Evolutionary conservation across 257 asterid species (phyloP), one percentile per base, ranked within the genome.

Genomic region (Cynanchum wilfordii): DNA sequence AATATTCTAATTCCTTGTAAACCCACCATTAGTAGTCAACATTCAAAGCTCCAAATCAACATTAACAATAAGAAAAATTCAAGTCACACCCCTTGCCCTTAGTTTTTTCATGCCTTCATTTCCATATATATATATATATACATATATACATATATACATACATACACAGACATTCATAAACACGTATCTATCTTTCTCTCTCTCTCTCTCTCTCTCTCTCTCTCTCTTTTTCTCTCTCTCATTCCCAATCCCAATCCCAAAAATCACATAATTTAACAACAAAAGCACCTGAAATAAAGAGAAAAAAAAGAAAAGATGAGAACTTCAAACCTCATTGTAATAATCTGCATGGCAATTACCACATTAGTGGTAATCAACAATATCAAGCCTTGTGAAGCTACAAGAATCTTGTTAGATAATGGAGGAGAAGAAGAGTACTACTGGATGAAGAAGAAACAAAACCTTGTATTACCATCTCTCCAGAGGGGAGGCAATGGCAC

Each of bases 41-140:
- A 66, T 66, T 77, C 84, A 77, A 44, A 69, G 30, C 25, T 11
- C n/a, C 2, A 71, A 24, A 66, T 54, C 78, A 71, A 59, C 54
- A 49, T 38, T 38, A 51, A 56, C 33, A 44, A 44, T 19, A 22
- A 2, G 22, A 29, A 68, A 25, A 71, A 22, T 47, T 51, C 69
- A 69, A 68, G 58, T 59, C 49, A 8, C 54, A 25, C 24, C 8
- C 45, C 45, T 1, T 7, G 10, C 1, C 10, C 10, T 7, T 7
- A 1, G 0, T 7, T 6, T 40, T 40, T 51, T 22, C 49, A 70
- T 27, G n/a, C 2, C 6, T 70, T 69, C 20, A 56, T 59, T 5
- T 13, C 4, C 22, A 3, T 17, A 38, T 5, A 8, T 42, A 66
- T 67, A 63, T 33, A 30, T 30, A 30, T 30, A 33, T 42, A 42